Base-by-base conservation (phyloP, 2,329 filamentous ascomycete species). In the Byssochlamys sp. region DNA sequence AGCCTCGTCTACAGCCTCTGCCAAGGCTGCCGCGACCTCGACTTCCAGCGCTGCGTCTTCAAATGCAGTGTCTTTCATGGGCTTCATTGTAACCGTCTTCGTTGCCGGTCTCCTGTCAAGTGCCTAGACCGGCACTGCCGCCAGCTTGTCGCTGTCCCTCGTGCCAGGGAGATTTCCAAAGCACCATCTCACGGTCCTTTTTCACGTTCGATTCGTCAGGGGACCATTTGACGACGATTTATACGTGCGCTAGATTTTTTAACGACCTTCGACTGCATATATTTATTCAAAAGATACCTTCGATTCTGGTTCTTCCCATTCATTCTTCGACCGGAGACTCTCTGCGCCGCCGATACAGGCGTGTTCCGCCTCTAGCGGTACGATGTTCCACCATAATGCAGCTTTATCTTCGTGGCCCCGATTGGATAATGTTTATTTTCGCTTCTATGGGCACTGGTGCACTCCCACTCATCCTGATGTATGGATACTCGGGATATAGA, bases 61-160 rank as follows among this genome's bases (percentile, higher is more conserved):
- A 3, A 50, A 54, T 24, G 54, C 56, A 11, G 53, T 64, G 19
- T 66, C 66, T 12, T 51, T 63, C 31, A 19, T 63, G 50, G 60
- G 63, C 48, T 39, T 67, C 33, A 52, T 56, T 2, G 9, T 65
- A 31, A 64, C 64, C 29, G 62, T 63, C 39, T 53, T 64, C 10
- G 56, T 60, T 24, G 60, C 63, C n/a, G 58, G 57, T 26, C 25
- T 28, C 25, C 49, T 51, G 25, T 28, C 27, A n/a, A 51, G 27
- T 28, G 2, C 6, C 9, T 51, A 51, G 49, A n/a, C 49, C 27
- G 55, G 39, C 14, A 9, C 19, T 19, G 39, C 35, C 33, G 12
- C 14, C 39, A 45, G 39, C n/a, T 45, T 45, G 14, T 45, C 14
- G n/a, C 6, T 45, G 39, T n/a, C 35, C 31, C 31, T 39, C 35